Conservation (phyloP, 2,329 filamentous ascomycete genomes). For the Beauveria sp. region DNA sequence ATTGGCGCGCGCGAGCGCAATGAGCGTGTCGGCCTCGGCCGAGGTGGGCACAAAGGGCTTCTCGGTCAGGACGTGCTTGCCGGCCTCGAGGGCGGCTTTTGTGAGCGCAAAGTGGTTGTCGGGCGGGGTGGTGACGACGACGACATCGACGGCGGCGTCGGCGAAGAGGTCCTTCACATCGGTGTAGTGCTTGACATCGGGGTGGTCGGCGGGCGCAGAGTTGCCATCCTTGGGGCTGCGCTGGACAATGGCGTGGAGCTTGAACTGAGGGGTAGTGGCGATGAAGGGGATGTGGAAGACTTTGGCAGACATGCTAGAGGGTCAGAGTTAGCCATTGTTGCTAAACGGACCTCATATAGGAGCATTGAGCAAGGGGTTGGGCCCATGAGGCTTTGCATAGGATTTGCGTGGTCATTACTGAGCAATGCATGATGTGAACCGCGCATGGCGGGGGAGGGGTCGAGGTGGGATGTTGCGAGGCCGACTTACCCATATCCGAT, state of each 20-base stretch:
- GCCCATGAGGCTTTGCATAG: background rate
- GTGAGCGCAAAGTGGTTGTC: slow-evolving; percentile 61
- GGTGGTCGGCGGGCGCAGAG: slow-evolving; percentile 63
- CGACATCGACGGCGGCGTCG: slow-evolving; percentile 59
- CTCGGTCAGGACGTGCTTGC: slow-evolving; percentile 74
- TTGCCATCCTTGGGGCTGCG: slow-evolving; percentile 56
- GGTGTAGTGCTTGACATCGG: slow-evolving; percentile 56
- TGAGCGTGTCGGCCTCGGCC: slow-evolving; percentile 58
- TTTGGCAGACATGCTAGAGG: slow-evolving; percentile 55
- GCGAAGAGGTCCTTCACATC: slow-evolving; percentile 54
- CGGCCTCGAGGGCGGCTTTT: slow-evolving; percentile 56
- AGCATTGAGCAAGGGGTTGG: background rate
- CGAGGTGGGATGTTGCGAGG: background rate
- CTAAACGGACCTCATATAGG: slow-evolving; percentile 12
- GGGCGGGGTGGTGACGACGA: slow-evolving; percentile 65
- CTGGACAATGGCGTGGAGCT: slow-evolving; percentile 69
- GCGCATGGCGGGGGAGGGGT: slow-evolving; percentile 1
- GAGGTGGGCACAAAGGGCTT: slow-evolving; percentile 74
- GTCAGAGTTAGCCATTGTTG: background rate
- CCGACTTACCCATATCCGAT: slow-evolving; percentile 42
- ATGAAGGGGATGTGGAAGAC: slow-evolving; percentile 62
- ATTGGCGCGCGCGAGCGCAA: slow-evolving; percentile 43
- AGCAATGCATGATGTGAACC: background rate
- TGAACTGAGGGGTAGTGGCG: slow-evolving; percentile 53
- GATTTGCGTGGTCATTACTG: background rate